phyloP scores from a whole-genome alignment of 2,329 filamentous ascomycete genomes.

The Chalara sp. region DNA sequence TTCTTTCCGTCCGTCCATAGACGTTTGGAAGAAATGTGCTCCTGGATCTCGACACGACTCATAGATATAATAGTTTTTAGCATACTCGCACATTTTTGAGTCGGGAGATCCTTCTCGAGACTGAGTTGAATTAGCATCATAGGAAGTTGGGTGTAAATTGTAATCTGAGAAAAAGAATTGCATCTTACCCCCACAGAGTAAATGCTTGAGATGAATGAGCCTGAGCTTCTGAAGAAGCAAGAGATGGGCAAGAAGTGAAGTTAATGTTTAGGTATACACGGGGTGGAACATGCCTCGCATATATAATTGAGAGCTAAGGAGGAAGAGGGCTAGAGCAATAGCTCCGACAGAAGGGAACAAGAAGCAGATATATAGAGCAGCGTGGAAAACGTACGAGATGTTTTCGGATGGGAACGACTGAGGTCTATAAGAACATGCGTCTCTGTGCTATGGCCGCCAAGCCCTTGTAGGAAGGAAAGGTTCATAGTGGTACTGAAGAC shows the following conservation, averaged over 20 bases:
- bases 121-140: background rate
- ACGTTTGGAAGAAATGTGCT: slow-evolving; percentile 64
- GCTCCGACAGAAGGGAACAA: no score
- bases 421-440: no score
- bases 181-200: background rate
- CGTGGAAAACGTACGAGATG: no score
- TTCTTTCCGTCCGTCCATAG: slow-evolving; percentile 57
- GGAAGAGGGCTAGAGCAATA: no score
- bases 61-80: slow-evolving; percentile 74
- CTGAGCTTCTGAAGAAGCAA: background rate
- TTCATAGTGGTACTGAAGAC: no score
- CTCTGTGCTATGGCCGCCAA: no score
- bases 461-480: no score
- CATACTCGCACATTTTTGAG: slow-evolving; percentile 49
- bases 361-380: no score
- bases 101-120: background rate
- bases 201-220: background rate
- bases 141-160: background rate
- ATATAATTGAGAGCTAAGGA: no score
- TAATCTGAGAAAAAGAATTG: background rate
- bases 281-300: no score
- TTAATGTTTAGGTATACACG: background rate
- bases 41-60: slow-evolving; percentile 62
- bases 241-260: background rate
- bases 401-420: no score